Evolutionary conservation across 805 yeast species (phyloP), one percentile per base, ranked within the genome.

Genomic region (Isabelozyma heimii): DNA sequence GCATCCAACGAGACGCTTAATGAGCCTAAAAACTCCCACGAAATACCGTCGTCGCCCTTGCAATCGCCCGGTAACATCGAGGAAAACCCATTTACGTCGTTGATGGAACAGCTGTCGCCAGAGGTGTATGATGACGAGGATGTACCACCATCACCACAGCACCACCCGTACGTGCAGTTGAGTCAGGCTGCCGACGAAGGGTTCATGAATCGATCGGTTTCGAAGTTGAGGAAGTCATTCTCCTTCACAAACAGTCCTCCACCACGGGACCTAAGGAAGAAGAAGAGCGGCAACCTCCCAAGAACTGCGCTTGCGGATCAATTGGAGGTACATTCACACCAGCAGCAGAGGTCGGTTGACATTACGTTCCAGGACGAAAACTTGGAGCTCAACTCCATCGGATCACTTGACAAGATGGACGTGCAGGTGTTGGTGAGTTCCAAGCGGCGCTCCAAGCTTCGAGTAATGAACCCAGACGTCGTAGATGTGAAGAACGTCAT

Each of bases 381-480:
- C 26, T 15, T 42, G 37, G n/a, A 50, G 13, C 5, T 5, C n/a
- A 42, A 26, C 5, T 28, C 37, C 7, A 20, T 37, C 15, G 52
- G 44, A 42, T 73, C 75, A 16, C 66, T 75, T 47, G 75, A 73
- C 15, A 70, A 73, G 28, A 59, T 84, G 54, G 91, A 86, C 53
- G 91, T 84, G 2, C 91, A 86, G 62, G 86, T 86, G 8, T 65
- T 86, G 51, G 90, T 86, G 7, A 80, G 87, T 51, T 81, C 87
- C 13, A 81, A 80, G 58, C 69, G 90, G 54, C 69, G 88, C 49
- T 76, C 85, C 1, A 76, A 77, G 46, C 67, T 86, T 41, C 63
- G 86, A 35, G 81, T 86, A 37, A 75, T 81, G 43, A 86, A 86
- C 57, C 91, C 91, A 0, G 87, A 81, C 37, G 8, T 42, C 13